These are phyloP conservation scores for Lupinus albus DNA, from an alignment of 306 rosid species.

Conservation along the genomic window DNA sequence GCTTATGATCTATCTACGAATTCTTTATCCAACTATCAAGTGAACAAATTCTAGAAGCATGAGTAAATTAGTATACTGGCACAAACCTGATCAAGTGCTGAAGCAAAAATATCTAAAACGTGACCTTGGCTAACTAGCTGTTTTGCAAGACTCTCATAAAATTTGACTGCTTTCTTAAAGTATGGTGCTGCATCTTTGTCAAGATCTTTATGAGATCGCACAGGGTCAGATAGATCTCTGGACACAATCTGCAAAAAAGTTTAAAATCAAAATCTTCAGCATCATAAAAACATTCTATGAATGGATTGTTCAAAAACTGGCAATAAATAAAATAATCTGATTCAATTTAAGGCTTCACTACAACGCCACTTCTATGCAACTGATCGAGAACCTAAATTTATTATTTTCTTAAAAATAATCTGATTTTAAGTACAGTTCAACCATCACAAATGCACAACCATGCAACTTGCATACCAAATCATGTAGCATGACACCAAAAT, in stretches of 20 bases:
- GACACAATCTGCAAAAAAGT: conserved; percentile 79
- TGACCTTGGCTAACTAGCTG: conserved; percentile 96
- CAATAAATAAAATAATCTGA: conserved; percentile 22
- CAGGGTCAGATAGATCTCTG: conserved; percentile 88
- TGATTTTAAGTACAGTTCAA: not conserved
- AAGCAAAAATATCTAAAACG: conserved; percentile 89
- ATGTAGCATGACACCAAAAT: not conserved
- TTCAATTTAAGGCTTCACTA: not conserved
- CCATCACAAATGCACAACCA: conserved; percentile 10
- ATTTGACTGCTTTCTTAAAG: conserved; percentile 90
- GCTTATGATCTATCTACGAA: conserved; percentile 20
- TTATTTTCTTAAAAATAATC: not conserved
- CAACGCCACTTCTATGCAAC: not conserved
- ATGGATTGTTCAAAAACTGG: conserved; percentile 9
- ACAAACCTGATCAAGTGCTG: conserved; percentile 98
- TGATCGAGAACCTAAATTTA: not conserved
- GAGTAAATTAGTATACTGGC: conserved; percentile 37
- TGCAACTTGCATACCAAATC: not conserved
- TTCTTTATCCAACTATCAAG: conserved; percentile 24
- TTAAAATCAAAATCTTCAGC: conserved; percentile 28
- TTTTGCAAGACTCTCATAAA: conserved; percentile 79
- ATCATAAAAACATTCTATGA: conserved; percentile 18
- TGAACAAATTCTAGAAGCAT: conserved; percentile 11
- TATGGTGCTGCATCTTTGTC: conserved; percentile 96
- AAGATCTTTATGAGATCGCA: conserved; percentile 96